Percentiles rank a stretch among this genome's conserved stretches.
These are phyloP conservation scores for Populus ilicifolia DNA, from an alignment of 345 rosid genomes.

Conservation along the genomic window DNA sequence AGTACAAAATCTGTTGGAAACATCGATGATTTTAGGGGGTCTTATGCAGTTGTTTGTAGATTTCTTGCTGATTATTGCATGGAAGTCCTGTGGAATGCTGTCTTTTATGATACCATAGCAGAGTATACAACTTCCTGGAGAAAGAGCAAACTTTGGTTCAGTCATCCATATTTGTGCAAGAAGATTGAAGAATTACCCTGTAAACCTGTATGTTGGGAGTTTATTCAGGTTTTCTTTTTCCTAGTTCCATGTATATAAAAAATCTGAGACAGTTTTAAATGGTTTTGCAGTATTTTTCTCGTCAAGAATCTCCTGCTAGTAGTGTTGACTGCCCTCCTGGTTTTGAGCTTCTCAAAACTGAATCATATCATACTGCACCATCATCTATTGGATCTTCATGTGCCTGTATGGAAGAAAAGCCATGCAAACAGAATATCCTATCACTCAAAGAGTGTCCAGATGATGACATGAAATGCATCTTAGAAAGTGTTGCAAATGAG, in stretches of 20 bases:
- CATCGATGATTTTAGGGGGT: conserved; percentile 58
- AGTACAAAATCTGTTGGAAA: conserved; percentile 66
- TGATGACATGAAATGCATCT: conserved; percentile 35
- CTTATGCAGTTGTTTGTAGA: conserved; percentile 53
- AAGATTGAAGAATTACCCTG: conserved; percentile 23
- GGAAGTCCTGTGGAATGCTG: conserved; percentile 88
- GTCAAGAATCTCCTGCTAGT: conserved; percentile 32
- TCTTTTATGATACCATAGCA: conserved; percentile 61
- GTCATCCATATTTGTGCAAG: conserved; percentile 24
- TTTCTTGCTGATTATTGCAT: conserved; percentile 60
- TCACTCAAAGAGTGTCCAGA: conserved; percentile 13
- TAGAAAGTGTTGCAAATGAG: conserved; percentile 54
- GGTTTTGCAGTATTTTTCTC: conserved; percentile 37
- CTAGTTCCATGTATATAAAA: background rate
- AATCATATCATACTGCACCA: conserved; percentile 21
- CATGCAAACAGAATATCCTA: conserved; percentile 24
- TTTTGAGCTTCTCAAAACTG: conserved; percentile 30
- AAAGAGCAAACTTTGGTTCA: conserved; percentile 60
- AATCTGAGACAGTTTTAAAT: conserved; percentile 13
- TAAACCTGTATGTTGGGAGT: conserved; percentile 32
- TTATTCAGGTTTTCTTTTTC: background rate
- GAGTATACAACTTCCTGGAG: conserved; percentile 62
- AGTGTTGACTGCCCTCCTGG: conserved; percentile 43
- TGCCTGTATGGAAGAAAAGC: conserved; percentile 15
- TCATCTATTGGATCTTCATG: conserved; percentile 15